These are phyloP conservation scores for Filosporella fistucella DNA, from an alignment of 495 filamentous ascomycete genomes.

Conservation along the genomic window DNA sequence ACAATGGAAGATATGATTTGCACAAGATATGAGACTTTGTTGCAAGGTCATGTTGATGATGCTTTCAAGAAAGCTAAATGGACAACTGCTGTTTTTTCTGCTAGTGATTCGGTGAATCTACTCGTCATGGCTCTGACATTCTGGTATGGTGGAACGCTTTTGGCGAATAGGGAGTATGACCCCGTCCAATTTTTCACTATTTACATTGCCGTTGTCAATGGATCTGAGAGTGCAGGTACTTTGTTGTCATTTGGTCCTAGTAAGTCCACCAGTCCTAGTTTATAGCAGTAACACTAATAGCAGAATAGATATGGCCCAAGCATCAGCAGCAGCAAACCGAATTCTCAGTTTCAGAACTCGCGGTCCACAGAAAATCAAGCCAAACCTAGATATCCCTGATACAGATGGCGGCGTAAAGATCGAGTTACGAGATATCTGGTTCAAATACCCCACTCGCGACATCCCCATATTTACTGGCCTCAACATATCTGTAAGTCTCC, in stretches of 20 bases:
- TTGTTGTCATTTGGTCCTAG: constrained; percentile 18
- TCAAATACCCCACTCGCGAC: constrained; percentile 53
- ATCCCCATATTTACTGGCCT: constrained; percentile 45
- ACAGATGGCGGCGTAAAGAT: constrained; percentile 47
- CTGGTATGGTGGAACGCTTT: constrained; percentile 42
- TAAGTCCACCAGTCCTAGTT: not conserved
- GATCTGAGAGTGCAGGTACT: constrained; percentile 24
- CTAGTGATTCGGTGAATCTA: constrained; percentile 43
- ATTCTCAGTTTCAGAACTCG: constrained; percentile 33
- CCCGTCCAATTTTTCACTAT: constrained; percentile 29
- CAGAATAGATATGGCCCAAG: constrained; percentile 52
- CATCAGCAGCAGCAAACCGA: constrained; percentile 48
- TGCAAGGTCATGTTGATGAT: constrained; percentile 44
- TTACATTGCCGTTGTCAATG: constrained; percentile 29
- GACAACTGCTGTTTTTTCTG: constrained; percentile 45
- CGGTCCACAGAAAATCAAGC: constrained; percentile 4
- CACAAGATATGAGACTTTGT: constrained; percentile 40
- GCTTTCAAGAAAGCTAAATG: constrained; percentile 47
- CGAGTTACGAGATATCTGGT: constrained; percentile 50
- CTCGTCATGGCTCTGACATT: constrained; percentile 53
- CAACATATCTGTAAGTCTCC: constrained; percentile 33
- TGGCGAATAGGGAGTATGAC: constrained; percentile 21
- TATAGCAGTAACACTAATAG: not conserved
- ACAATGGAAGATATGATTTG: constrained; percentile 49
- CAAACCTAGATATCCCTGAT: constrained; percentile 24